Base-by-base conservation (phyloP, 2,329 filamentous ascomycete genomes). In the Xylaria sp. region DNA sequence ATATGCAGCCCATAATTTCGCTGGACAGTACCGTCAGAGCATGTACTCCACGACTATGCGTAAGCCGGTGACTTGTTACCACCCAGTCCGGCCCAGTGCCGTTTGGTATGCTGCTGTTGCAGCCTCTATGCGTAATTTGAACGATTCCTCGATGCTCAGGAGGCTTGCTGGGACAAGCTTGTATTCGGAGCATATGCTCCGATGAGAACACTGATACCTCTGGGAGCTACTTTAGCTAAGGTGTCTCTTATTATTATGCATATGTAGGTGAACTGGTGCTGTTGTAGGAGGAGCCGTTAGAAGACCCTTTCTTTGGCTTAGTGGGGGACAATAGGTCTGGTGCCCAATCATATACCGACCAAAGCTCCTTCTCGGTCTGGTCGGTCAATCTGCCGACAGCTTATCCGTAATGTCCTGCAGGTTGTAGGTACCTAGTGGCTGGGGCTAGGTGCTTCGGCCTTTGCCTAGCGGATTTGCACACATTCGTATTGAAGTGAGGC, bases 141-240 rank as follows among this genome's bases (percentile, higher is more conserved):
- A 32, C 50, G 6, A 9, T 32, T 32, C 17, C 30, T 53, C 12
- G 30, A 55, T 55, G 8, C 7, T 32, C 34, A 39, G 8, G 30
- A 55, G 14, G 2, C 30, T 34, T n/a, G 14, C 51, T 14, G 24
- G 24, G 24, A 27, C 24, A 27, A 39, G n/a, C 45, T 21, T 57
- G 30, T 32, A 7, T 27, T 19, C 67, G 67, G 67, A 69, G 64
- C n/a, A 56, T 56, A 51, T 47, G 59, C 59, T 67, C 67, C 67
- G 67, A 45, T 7, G 11, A 24, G 5, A 30, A 47, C n/a, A 6
- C n/a, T 14, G 42, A 60, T 27, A 11, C 6, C n/a, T 12, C 47
- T 50, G 53, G 39, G 30, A 58, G 65, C 57, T 36, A 14, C 4
- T 27, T 27, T 27, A 27, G 24, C 21, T 51, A 19, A 47, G 42